These are phyloP conservation scores for Sporothrix mexicana DNA, from an alignment of 2,329 filamentous ascomycete genomes.

Conservation along the genomic window DNA sequence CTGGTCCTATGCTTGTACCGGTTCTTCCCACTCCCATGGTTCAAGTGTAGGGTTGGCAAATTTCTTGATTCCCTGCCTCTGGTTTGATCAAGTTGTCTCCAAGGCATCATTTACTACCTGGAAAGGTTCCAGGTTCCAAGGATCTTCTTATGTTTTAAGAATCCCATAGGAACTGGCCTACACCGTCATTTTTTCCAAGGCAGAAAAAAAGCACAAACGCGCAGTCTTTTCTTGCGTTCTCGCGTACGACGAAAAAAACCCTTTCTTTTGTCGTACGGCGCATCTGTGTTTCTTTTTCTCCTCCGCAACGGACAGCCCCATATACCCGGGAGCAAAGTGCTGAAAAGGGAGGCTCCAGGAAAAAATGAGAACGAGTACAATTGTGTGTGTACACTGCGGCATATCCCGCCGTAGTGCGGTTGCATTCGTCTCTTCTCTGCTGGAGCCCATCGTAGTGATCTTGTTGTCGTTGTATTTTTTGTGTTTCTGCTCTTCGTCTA, in stretches of 20 bases:
- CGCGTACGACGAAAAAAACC: background rate
- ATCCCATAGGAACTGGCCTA: conserved; percentile 14
- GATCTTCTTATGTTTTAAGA: conserved; percentile 12
- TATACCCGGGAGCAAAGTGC: conserved; percentile 61
- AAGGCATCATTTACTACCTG: conserved; percentile 52
- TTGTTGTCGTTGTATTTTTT: conserved; percentile 50
- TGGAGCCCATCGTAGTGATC: conserved; percentile 62
- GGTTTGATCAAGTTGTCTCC: conserved; percentile 68
- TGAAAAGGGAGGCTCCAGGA: conserved; percentile 50
- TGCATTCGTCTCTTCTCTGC: conserved; percentile 56
- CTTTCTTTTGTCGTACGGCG: conserved; percentile 1
- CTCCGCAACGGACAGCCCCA: conserved; percentile 66
- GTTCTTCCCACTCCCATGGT: conserved; percentile 58
- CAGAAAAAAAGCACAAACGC: conserved; percentile 25
- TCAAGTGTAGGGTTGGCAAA: conserved; percentile 77
- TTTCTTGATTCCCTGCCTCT: conserved; percentile 66
- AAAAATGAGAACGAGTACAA: conserved; percentile 52
- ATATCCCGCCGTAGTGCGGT: conserved; percentile 28
- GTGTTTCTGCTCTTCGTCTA: background rate
- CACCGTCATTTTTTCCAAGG: conserved; percentile 52
- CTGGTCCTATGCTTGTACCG: conserved; percentile 77
- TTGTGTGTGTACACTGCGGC: conserved; percentile 45
- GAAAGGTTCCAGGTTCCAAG: conserved; percentile 33
- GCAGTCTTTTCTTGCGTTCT: conserved; percentile 22
- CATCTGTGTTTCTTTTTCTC: conserved; percentile 48